phyloP scores from a whole-genome alignment of 306 rosid species.

The Trifolium repens region DNA sequence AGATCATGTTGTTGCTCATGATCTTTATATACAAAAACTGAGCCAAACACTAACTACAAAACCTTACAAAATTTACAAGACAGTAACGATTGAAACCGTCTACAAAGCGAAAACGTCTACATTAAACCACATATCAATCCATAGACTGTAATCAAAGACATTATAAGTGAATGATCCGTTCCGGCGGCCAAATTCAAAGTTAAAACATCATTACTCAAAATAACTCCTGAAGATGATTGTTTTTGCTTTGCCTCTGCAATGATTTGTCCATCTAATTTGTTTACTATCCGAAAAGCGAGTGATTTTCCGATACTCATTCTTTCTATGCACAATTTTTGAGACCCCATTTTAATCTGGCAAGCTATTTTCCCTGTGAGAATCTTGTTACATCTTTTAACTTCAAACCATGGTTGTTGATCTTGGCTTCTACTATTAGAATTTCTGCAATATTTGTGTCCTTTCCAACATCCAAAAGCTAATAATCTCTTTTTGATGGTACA shows the following conservation, averaged over 20 bases:
- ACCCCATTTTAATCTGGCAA: slow-evolving; percentile 64
- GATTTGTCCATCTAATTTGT: slow-evolving; percentile 47
- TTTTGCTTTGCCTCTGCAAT: slow-evolving; percentile 87
- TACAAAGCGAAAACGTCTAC: slow-evolving; percentile 36
- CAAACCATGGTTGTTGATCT: slow-evolving; percentile 58
- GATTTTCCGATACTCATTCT: slow-evolving; percentile 48
- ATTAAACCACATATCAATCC: slow-evolving; percentile 66
- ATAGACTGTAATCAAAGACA: slow-evolving; percentile 67
- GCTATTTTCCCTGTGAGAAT: slow-evolving; percentile 50
- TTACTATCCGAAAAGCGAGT: slow-evolving; percentile 59
- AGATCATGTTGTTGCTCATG: not conserved
- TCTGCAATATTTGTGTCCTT: slow-evolving; percentile 58
- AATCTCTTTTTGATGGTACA: slow-evolving; percentile 66
- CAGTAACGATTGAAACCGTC: not conserved
- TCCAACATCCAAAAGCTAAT: slow-evolving; percentile 71
- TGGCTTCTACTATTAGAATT: slow-evolving; percentile 27
- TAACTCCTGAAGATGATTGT: slow-evolving; percentile 53
- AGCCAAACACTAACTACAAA: not conserved
- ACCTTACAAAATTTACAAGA: not conserved
- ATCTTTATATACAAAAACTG: not conserved
- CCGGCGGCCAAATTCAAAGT: slow-evolving; percentile 56
- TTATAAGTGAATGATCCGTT: slow-evolving; percentile 63
- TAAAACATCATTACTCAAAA: slow-evolving; percentile 72
- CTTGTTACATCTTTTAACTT: slow-evolving; percentile 58
- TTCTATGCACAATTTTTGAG: slow-evolving; percentile 55